phyloP scores from a whole-genome alignment of 345 rosid genomes.

The Dovyalis caffra region DNA sequence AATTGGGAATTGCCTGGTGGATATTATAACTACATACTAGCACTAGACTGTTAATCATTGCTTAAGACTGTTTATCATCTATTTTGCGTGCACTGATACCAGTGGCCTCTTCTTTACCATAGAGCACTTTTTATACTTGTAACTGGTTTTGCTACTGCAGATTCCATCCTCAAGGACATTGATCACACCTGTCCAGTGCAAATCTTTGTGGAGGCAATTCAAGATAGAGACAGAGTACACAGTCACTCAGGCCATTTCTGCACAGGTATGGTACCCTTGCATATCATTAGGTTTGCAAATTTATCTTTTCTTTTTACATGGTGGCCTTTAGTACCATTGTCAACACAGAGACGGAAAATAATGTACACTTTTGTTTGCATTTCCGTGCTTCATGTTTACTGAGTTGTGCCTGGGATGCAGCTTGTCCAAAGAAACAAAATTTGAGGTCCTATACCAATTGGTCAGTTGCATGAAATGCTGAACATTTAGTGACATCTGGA shows the following conservation, averaged over 20 bases:
- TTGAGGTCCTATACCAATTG: neutral
- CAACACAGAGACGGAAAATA: neutral
- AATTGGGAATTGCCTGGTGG: neutral
- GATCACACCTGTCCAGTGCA: conserved; percentile 97
- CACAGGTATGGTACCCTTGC: conserved; percentile 62
- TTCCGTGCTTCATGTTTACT: neutral
- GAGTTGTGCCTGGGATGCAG: neutral
- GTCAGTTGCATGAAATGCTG: neutral
- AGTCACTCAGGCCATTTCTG: conserved; percentile 96
- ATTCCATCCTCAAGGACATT: conserved; percentile 73
- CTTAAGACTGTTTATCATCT: neutral
- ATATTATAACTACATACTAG: neutral
- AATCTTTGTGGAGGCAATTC: conserved; percentile 96
- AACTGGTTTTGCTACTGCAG: conserved; percentile 37
- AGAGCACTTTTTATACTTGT: neutral
- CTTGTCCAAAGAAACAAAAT: neutral
- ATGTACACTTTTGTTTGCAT: neutral
- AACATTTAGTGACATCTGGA: neutral
- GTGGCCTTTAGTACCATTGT: neutral
- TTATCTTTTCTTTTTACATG: neutral
- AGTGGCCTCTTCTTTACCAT: neutral
- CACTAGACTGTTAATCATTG: neutral
- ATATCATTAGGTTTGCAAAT: neutral
- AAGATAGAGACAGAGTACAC: conserved; percentile 87
- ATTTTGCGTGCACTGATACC: neutral